Evolutionary conservation across 2,329 filamentous ascomycete genomes (phyloP).

Genomic region (Talaromyces piceae): DNA sequence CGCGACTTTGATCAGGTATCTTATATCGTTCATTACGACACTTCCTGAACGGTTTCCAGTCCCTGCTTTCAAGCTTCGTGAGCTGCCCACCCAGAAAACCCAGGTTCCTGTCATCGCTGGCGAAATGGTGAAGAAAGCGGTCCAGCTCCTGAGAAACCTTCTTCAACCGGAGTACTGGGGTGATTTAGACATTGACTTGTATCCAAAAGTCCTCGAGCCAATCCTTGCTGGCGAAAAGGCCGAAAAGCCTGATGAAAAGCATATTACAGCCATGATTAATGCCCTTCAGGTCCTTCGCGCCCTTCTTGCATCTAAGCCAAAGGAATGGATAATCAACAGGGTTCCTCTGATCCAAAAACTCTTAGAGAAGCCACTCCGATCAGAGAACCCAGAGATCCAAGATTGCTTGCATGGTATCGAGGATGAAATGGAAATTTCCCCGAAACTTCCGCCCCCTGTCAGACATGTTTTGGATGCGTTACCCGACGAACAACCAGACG

Average conservation of each 20-base stretch:
- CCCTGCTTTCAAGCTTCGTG: slow-evolving; percentile 60
- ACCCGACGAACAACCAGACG: slow-evolving; percentile 71
- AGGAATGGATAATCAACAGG: slow-evolving; percentile 83
- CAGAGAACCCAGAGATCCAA: slow-evolving; percentile 85
- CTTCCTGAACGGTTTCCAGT: slow-evolving; percentile 78
- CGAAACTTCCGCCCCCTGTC: slow-evolving; percentile 66
- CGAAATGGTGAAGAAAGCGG: slow-evolving; percentile 79
- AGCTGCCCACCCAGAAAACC: slow-evolving; percentile 42
- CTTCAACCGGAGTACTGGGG: slow-evolving; percentile 85
- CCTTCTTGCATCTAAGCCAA: slow-evolving; percentile 75
- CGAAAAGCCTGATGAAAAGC: slow-evolving; percentile 74
- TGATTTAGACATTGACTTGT: slow-evolving; percentile 83
- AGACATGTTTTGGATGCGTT: slow-evolving; percentile 81
- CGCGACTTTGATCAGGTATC: slow-evolving; percentile 82
- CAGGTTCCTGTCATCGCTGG: slow-evolving; percentile 50
- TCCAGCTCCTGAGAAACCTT: slow-evolving; percentile 74
- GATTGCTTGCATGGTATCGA: slow-evolving; percentile 77
- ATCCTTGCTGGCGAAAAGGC: slow-evolving; percentile 78
- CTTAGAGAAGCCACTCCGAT: slow-evolving; percentile 79
- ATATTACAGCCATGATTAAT: slow-evolving; percentile 83
- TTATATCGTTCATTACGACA: slow-evolving; percentile 90
- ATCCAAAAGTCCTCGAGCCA: slow-evolving; percentile 81
- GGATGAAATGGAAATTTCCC: slow-evolving; percentile 60
- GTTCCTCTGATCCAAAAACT: slow-evolving; percentile 75
- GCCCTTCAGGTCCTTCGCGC: slow-evolving; percentile 87